Base-by-base conservation (phyloP, 2,329 filamentous ascomycete species). In the Neofusicoccum umdonicola region DNA sequence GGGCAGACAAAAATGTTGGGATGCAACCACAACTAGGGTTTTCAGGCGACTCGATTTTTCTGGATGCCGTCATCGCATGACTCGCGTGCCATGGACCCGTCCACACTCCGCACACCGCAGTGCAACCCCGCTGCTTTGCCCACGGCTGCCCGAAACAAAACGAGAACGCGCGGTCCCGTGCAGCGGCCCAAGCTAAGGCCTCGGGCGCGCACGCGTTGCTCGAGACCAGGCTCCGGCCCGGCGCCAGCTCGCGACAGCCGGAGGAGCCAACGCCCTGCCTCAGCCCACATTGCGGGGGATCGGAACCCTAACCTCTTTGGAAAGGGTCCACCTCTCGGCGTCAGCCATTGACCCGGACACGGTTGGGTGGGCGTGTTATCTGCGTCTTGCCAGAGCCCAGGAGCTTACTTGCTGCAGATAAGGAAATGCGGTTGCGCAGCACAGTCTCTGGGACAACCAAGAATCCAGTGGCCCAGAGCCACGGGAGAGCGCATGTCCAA, bases 1-100 rank as follows among this genome's bases (percentile, higher is more conserved):
- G 56, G 31, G 47, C 52, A 51, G 39, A 35, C 27, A 62, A 65
- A 65, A 65, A 62, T 65, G 63, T 65, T 65, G 63, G 63, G 54
- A 65, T 52, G 63, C 37, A 61, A 52, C 45, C 42, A 37, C 56
- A 62, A 61, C 62, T 58, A 64, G 62, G 62, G 52, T 64, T 58
- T 64, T 62, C 58, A 41, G 58, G 58, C 58, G 41, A 58, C 39
- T 58, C 54, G 47, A 47, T 17, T 45, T 47, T 47, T 34, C 15
- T 27, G 4, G 27, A 60, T 60, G 56, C 56, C 56, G 56, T 60
- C 56, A 60, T 60, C 7, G 17, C 8, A 45, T 47, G 56, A 60
- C 56, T 60, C 56, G 42, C 11, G 12, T 9, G 15, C 8, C 13
- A 6, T 12, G 19, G 19, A 22, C 41, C 39, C 56, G 47, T 47